Base-by-base conservation (phyloP, 352 stramenopile genomes). In the Phytophthora hibernalis region DNA sequence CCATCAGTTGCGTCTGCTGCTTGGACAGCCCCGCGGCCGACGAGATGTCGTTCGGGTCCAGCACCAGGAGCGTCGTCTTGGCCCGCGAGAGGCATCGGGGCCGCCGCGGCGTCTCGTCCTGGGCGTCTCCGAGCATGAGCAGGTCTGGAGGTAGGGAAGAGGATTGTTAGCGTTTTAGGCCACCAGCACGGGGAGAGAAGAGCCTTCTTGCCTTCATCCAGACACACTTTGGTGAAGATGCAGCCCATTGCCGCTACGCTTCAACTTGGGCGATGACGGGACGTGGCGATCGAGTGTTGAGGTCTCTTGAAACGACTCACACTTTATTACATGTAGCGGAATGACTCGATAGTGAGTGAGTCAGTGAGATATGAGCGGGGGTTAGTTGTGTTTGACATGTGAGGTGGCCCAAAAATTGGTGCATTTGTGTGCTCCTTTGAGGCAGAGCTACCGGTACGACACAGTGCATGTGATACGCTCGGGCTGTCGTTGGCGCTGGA, bases 191-290 rank as follows among this genome's bases (percentile, higher is more conserved):
- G 40, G 15, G 30, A 65, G 65, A 68, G 45, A 61, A 58, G 33
- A 67, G 38, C 30, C 7, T 33, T 9, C 53, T 49, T 5, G 26
- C 70, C 70, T 71, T 87, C 76, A 15, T 79, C 69, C 16, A 68
- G 49, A 63, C 76, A 85, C 20, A 84, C 65, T 68, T 79, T 85
- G 48, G 79, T 77, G 47, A 85, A 58, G 48, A 87, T 77, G 69
- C 79, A 87, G 61, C 79, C 79, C 79, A 87, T 87, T 54, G 26
- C 26, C 43, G 6, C 13, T 21, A 37, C 31, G 37, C 56, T 68
- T 76, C 56, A 61, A 64, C 56, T 54, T 40, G 18, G 30, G 16
- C 58, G 30, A 54, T 45, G 47, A 52, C 43, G 22, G 31, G 38
- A 38, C 35, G 37, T 40, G 21, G 12, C 18, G 42, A 48, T 48